A percentile compares a stretch with the other conserved stretches of the same genome.
Evolutionary conservation across 2,329 filamentous ascomycete species (phyloP).

Genomic region (Westerdykella sp.): DNA sequence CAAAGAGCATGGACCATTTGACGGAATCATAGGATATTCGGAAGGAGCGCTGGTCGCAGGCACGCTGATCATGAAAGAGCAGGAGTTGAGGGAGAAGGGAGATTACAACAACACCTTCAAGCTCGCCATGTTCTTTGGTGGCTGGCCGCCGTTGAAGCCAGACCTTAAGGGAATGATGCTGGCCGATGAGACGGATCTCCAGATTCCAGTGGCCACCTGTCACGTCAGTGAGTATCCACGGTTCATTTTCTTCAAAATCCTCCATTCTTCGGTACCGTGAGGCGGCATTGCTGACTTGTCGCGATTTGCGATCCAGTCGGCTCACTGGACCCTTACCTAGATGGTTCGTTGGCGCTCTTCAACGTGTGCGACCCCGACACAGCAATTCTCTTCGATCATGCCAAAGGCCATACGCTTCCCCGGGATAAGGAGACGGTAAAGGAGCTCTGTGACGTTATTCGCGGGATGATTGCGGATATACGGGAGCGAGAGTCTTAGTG

Average conservation of each 20-base stretch:
- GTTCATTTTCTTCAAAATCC: not conserved
- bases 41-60: constrained; percentile 54
- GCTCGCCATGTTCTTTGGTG: constrained; percentile 46
- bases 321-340: constrained; percentile 52
- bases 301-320: constrained; percentile 11
- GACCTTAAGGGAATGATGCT: constrained; percentile 30
- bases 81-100: constrained; percentile 12
- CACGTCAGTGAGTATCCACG: constrained; percentile 30
- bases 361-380: constrained; percentile 56
- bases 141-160: constrained; percentile 39
- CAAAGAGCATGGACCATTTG: constrained; percentile 31
- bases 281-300: not conserved
- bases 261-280: too few species aligned
- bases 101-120: constrained; percentile 30
- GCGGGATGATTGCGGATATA: constrained; percentile 20
- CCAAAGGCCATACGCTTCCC: constrained; percentile 58
- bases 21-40: constrained; percentile 56
- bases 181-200: constrained; percentile 37
- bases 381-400: constrained; percentile 58
- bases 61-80: constrained; percentile 27
- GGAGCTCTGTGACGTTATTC: constrained; percentile 25
- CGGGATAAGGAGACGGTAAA: constrained; percentile 26
- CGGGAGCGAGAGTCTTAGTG: constrained; percentile 1
- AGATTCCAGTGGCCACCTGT: constrained; percentile 38
- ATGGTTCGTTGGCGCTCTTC: constrained; percentile 56